Base-by-base conservation (phyloP, 331 rosid genomes). In the Rosa hybrid region DNA sequence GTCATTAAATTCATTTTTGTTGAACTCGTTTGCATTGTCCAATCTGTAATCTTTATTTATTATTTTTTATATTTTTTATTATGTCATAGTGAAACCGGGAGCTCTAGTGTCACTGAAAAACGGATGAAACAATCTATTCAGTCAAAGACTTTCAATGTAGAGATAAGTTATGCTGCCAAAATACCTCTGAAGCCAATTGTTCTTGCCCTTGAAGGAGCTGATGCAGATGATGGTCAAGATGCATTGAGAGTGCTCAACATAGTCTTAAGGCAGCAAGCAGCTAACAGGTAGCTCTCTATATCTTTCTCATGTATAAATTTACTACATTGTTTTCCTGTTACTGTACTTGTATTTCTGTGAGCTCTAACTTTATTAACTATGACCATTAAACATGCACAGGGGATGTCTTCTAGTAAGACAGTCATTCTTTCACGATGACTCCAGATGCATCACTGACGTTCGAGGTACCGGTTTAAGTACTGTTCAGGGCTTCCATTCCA, bases 381-480 rank as follows among this genome's bases (percentile, higher is more conserved):
- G 39, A 34, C 23, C 77, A 84, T 57, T 20, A 7, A 2, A 4
- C 67, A 79, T 86, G 84, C 79, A 79, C 77, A 93, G 99, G 87
- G 96, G 94, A 50, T 93, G 98, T 80, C 97, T 93, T 81, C 81
- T 95, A 85, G 96, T 91, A 50, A 79, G 96, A 74, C 98, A 93
- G 74, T 95, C 99, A 25, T 95, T 91, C 87, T 95, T 93, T 74
- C 91, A 84, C 16, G 92, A 88, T 46, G 94, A 95, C 86, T 62
- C 39, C 39, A 3, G 39, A 34, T 7, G 46, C 46, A 44, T 44
- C 46, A 44, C 1, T 44, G 4, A 44, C 4, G 10, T 45, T 45
- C 0, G 10, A 45, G 48, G 48, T 0, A 11, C 8, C 12, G 8
- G 2, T 2, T 17, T 56, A 65, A 78, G 16, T 60, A 53, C 41